Percentiles rank a stretch among this genome's conserved stretches.
Evolutionary conservation across 495 filamentous ascomycete genomes (phyloP).

Genomic region (Cercophora samala): DNA sequence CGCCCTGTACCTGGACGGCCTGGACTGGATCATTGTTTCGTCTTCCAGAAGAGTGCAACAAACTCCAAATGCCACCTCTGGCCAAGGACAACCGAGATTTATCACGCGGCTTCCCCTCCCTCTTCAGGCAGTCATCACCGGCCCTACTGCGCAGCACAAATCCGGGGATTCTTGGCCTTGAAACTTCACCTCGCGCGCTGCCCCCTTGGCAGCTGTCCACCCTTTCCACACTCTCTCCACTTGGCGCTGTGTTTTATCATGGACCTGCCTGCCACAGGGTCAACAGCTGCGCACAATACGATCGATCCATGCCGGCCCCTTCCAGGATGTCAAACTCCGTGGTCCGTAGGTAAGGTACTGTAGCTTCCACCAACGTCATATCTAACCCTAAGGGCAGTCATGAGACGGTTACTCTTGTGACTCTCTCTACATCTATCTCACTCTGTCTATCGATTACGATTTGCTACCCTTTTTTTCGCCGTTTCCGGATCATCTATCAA

Average conservation of each 20-base stretch:
- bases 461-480: background rate
- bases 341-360: too few relatives aligned
- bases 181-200: background rate
- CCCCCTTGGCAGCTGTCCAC: constrained; percentile 1
- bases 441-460: too few relatives aligned
- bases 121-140: constrained; percentile 18
- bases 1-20: too few relatives aligned
- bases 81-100: constrained; percentile 11
- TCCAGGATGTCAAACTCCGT: too few relatives aligned
- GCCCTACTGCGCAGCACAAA: constrained; percentile 8
- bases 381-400: too few relatives aligned
- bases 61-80: background rate
- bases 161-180: constrained; percentile 20
- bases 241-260: background rate
- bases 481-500: background rate
- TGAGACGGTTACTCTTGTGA: too few relatives aligned
- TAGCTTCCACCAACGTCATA: too few relatives aligned
- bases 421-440: too few relatives aligned
- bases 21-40: too few relatives aligned
- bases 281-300: background rate
- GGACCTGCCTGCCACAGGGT: background rate
- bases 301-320: background rate
- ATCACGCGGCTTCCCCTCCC: constrained; percentile 7
- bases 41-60: too few relatives aligned
- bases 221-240: background rate